Evolutionary conservation across 2,329 filamentous ascomycete species (phyloP).

Genomic region (Allantophomopsis lycopodina): DNA sequence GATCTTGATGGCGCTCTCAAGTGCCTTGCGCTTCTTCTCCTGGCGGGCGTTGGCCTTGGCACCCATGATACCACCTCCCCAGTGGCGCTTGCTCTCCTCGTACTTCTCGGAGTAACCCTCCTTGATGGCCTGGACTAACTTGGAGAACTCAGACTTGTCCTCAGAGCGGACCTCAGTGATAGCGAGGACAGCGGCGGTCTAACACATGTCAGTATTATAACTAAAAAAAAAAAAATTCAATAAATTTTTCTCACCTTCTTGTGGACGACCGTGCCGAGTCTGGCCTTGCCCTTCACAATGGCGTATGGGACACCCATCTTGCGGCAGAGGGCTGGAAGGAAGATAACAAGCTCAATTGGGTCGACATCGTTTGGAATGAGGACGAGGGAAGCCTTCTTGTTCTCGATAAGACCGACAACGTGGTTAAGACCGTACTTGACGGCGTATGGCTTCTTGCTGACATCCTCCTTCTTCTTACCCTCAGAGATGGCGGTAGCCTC

Average conservation of each 20-base stretch:
- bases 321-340: slow-evolving; percentile 96
- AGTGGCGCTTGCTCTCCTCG: slow-evolving; percentile 81
- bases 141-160: slow-evolving; percentile 97
- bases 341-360: slow-evolving; percentile 98
- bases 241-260: slow-evolving; percentile 62
- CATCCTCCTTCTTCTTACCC: slow-evolving; percentile 99
- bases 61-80: slow-evolving; percentile 98
- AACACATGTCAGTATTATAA: slow-evolving; percentile 11
- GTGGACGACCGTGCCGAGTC: slow-evolving; percentile 97
- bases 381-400: slow-evolving; percentile 98
- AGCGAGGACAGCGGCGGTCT: slow-evolving; percentile 93
- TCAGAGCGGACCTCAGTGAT: slow-evolving; percentile 93
- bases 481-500: slow-evolving; percentile 96
- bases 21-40: slow-evolving; percentile 64
- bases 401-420: slow-evolving; percentile 93
- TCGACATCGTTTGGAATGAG: slow-evolving; percentile 99
- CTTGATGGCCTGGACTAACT: slow-evolving; percentile 93
- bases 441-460: slow-evolving; percentile 98
- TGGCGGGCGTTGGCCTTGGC: slow-evolving; percentile 71
- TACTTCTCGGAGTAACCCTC: slow-evolving; percentile 95
- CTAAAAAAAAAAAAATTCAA: background rate
- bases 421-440: slow-evolving; percentile 99
- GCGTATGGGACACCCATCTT: slow-evolving; percentile 99
- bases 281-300: slow-evolving; percentile 99
- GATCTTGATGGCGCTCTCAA: slow-evolving; percentile 95